Evolutionary conservation across 139 green algal species (phyloP).

Genomic region (Chlamydomonas sp.): DNA sequence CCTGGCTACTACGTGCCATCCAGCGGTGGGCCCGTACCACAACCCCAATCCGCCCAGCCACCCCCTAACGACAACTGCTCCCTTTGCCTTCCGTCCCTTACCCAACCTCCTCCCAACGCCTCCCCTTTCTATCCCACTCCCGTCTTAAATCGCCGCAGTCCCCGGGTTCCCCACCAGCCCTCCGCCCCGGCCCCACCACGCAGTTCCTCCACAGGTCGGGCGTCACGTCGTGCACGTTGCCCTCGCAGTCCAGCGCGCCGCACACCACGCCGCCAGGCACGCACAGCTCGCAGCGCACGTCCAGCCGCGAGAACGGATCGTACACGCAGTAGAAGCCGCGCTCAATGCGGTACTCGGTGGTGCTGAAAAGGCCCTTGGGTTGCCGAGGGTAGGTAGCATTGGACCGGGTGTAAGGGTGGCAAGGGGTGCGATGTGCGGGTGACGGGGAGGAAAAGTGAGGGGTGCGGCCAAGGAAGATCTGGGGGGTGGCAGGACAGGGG

Average conservation of each 20-base stretch:
- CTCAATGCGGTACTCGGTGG: conserved; percentile 54
- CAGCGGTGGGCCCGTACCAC: too few relatives aligned
- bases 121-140: not conserved
- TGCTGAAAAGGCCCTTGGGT: conserved; percentile 54
- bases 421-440: not conserved
- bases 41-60: too few relatives aligned
- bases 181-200: not conserved
- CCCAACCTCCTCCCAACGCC: too few relatives aligned
- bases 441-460: too few relatives aligned
- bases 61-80: too few relatives aligned
- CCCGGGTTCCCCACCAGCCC: too few relatives aligned
- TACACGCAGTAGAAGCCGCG: conserved; percentile 78
- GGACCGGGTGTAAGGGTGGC: not conserved
- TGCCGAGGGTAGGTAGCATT: conserved; percentile 3
- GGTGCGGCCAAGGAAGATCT: not conserved
- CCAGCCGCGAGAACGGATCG: conserved; percentile 65
- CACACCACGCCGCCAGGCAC: conserved; percentile 57
- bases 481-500: too few relatives aligned
- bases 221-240: conserved; percentile 56
- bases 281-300: conserved; percentile 70
- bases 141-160: not conserved
- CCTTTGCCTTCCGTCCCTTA: too few relatives aligned
- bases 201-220: conserved; percentile 54
- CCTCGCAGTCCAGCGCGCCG: conserved; percentile 52
- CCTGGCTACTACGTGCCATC: too few relatives aligned